phyloP scores from a whole-genome alignment of 257 asterid genomes.

The Solanum stenotomum region DNA sequence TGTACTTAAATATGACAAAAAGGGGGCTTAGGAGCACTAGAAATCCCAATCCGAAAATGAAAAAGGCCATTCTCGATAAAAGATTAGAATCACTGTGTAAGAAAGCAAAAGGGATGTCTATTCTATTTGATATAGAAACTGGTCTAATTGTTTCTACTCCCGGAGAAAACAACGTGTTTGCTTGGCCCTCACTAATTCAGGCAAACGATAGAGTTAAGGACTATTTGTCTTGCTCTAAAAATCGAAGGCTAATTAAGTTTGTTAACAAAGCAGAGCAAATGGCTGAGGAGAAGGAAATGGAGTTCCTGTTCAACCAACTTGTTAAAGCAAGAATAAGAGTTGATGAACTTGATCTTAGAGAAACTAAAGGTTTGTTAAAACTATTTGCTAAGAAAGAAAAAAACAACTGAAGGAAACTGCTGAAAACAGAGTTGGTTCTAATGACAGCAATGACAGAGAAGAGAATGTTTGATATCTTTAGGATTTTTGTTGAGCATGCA shows the following conservation, averaged over 20 bases:
- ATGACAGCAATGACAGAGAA: neutral
- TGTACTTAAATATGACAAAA: neutral
- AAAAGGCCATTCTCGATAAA: neutral
- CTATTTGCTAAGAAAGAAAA: neutral
- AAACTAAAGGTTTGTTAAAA: neutral
- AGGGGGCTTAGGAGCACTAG: neutral
- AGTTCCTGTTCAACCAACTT: neutral
- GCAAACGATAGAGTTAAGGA: neutral
- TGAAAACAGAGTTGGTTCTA: neutral
- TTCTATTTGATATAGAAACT: neutral
- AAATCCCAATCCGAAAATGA: neutral
- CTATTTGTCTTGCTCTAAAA: neutral
- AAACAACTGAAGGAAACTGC: neutral
- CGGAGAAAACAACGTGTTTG: neutral
- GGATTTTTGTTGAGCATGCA: neutral
- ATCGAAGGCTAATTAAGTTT: neutral
- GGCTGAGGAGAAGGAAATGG: neutral
- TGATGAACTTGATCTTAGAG: neutral
- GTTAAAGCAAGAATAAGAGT: neutral
- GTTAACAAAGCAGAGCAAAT: neutral
- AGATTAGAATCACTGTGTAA: neutral
- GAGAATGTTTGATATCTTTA: neutral
- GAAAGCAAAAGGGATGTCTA: neutral
- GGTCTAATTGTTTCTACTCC: neutral
- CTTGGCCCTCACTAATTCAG: neutral